phyloP scores from a whole-genome alignment of 495 filamentous ascomycete species.

The Neohortaea acidophila region DNA sequence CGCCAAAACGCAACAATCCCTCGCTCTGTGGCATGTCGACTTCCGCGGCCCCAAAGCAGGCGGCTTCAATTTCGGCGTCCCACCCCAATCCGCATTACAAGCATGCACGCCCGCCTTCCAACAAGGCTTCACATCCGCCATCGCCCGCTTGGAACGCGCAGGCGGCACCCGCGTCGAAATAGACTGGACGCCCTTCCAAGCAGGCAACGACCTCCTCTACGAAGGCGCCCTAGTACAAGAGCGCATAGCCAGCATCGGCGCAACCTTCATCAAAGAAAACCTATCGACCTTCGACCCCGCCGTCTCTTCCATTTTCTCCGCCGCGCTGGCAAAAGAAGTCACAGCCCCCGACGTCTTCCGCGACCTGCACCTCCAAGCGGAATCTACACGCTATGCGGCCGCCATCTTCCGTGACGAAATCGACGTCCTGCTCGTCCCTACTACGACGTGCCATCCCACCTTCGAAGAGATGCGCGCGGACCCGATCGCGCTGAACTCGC shows the following conservation, averaged over 20 bases:
- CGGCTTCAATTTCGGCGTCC: constrained; percentile 40
- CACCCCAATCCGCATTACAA: constrained; percentile 32
- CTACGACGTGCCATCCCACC: constrained; percentile 42
- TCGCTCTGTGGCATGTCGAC: constrained; percentile 33
- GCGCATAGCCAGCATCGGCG: constrained; percentile 9
- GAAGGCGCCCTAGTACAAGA: constrained; percentile 6
- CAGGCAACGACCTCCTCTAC: constrained; percentile 6
- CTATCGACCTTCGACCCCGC: not conserved
- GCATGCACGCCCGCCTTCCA: constrained; percentile 33
- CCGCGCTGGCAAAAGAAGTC: not conserved
- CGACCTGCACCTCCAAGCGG: constrained; percentile 7
- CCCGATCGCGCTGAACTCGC: constrained; percentile 39
- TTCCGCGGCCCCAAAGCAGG: constrained; percentile 32
- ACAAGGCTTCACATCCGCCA: constrained; percentile 31
- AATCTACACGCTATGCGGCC: constrained; percentile 4
- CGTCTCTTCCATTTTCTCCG: not conserved
- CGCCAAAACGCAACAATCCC: constrained; percentile 30
- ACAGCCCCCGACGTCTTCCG: not conserved
- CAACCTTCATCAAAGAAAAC: constrained; percentile 5
- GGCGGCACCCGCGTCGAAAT: constrained; percentile 27
- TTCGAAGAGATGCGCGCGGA: constrained; percentile 41
- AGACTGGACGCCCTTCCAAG: constrained; percentile 6
- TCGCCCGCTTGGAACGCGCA: constrained; percentile 29
- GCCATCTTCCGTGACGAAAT: constrained; percentile 22
- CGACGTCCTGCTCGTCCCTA: constrained; percentile 47